Percentiles rank a stretch among this genome's conserved stretches.
Evolutionary conservation across 352 stramenopile genomes (phyloP).

Genomic region (Phytophthora hybrid): DNA sequence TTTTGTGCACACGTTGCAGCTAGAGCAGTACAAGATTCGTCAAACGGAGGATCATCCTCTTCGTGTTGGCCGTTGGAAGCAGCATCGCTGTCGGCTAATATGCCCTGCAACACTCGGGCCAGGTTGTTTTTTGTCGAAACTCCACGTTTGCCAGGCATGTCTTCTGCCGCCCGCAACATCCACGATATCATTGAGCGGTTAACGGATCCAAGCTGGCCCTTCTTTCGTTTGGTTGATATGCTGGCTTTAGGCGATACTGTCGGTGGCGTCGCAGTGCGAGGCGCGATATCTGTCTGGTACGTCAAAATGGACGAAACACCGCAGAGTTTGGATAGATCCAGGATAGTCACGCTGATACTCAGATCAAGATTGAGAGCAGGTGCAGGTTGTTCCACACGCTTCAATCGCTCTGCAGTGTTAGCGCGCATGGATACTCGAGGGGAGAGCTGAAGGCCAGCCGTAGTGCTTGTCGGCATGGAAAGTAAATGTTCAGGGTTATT

Average conservation of each 20-base stretch:
- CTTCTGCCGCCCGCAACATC: slow-evolving; percentile 61
- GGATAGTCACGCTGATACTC: slow-evolving; percentile 72
- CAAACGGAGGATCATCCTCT: slow-evolving; percentile 3
- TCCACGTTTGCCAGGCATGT: slow-evolving; percentile 36
- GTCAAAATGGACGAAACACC: slow-evolving; percentile 79
- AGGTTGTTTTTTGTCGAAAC: slow-evolving; percentile 46
- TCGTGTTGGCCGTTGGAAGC: slow-evolving; percentile 9
- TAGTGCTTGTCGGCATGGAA: slow-evolving; percentile 52
- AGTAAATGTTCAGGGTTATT: slow-evolving; percentile 78
- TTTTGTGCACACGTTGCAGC: slow-evolving; percentile 69
- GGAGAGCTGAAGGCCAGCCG: slow-evolving; percentile 52
- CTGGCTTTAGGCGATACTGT: slow-evolving; percentile 23
- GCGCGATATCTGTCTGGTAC: slow-evolving; percentile 59
- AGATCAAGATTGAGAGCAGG: slow-evolving; percentile 68
- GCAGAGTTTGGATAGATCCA: slow-evolving; percentile 81
- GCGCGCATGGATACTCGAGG: slow-evolving; percentile 52
- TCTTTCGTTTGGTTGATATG: slow-evolving; percentile 24
- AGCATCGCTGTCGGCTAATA: slow-evolving; percentile 37
- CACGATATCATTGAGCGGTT: slow-evolving; percentile 68
- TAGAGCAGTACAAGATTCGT: slow-evolving; percentile 26
- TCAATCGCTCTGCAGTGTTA: slow-evolving; percentile 44
- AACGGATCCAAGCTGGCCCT: slow-evolving; percentile 30
- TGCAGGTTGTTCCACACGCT: slow-evolving; percentile 58
- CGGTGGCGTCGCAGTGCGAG: slow-evolving; percentile 20
- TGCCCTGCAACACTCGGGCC: slow-evolving; percentile 52